Evolutionary conservation across 2,329 filamentous ascomycete species (phyloP), one percentile per base, ranked within the genome.

Genomic region (Xylariaceae sp.): DNA sequence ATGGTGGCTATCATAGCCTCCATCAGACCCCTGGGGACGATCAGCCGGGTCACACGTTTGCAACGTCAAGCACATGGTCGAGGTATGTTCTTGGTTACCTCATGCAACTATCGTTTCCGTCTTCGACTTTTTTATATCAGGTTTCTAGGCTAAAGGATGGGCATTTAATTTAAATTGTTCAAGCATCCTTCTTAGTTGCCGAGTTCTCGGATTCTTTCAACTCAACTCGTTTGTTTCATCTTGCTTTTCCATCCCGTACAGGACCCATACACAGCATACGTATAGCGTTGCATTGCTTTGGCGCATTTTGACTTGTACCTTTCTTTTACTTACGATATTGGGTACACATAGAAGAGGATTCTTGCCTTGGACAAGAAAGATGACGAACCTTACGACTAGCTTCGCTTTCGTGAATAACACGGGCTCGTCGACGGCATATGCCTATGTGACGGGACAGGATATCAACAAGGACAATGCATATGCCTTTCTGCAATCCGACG

Each of bases 391-490:
- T 39, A 82, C 78, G 9, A 70, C 89, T 41, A 72, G 79, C 45
- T 76, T 90, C 51, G 76, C 78, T 11, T 68, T 90, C 17, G 72
- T 78, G 58, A 90, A 90, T 70, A 79, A 80, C 58, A 86, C 85
- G 1, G 70, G 70, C 30, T 83, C 84, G 1, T 68, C 72, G 45
- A 77, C 68, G 32, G 78, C 83, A 39, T 89, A 81, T 60, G 86
- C 83, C 17, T 86, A 88, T 65, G 78, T 94, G 61, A 90, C 84
- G 1, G 87, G 87, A 17, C 73, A 75, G 15, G 81, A 82, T 31
- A 62, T 85, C 40, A 76, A 82, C 62, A 78, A 79, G 15, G 75
- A 78, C 63, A 80, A 81, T 58, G 74, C 74, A 12, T 73, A 84
- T 17, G 76, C 85, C 52, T 72, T 90, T 39, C 72, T 90, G 22